Base-by-base conservation (phyloP, 768 basidiomycete species). In the Gloeopeniophorella convolvens region DNA sequence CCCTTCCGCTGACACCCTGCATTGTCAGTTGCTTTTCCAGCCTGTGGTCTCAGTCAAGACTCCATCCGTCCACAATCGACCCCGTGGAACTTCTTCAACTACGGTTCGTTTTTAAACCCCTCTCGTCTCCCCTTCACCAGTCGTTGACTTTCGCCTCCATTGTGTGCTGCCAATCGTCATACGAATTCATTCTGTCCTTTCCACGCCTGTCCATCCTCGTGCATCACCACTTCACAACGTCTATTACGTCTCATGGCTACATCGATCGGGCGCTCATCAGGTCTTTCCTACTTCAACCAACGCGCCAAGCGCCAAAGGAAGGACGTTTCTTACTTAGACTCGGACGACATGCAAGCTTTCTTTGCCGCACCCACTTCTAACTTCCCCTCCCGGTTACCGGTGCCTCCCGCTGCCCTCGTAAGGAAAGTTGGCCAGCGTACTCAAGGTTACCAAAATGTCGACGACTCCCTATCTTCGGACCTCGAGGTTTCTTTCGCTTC, bases 401-500 rank as follows among this genome's bases (percentile, higher is more conserved):
- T 48, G 11, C 66, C 67, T 6, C 67, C 68, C 30, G 57, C 73
- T 18, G 66, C 67, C 13, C 74, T 72, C 50, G 66, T 73, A 32
- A 73, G 75, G 59, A 79, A 77, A 65, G 73, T 68, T 48, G 74
- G 65, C 50, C 74, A 76, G 56, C 66, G 68, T 47, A 43, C 58
- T 64, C 68, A 60, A 63, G 66, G 58, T 68, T 62, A 37, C 59
- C 64, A 54, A 35, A 79, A 83, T 51, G 64, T 79, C 45, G 81
- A 87, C 54, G 80, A 83, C 35, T 82, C 80, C 61, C 71, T 81
- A 43, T 79, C 81, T 28, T 83, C 83, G n/a, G 86, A 87, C 60
- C 75, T 89, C 41, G 89, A 91, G 63, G 69, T 81, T 32, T 89
- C 88, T 24, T 91, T 91, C 61, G 85, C 85, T 6, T 89, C 87